Percentiles rank a stretch among this genome's conserved stretches.
Conservation (phyloP, 345 rosid species). For the Stellera chamaejasme region DNA sequence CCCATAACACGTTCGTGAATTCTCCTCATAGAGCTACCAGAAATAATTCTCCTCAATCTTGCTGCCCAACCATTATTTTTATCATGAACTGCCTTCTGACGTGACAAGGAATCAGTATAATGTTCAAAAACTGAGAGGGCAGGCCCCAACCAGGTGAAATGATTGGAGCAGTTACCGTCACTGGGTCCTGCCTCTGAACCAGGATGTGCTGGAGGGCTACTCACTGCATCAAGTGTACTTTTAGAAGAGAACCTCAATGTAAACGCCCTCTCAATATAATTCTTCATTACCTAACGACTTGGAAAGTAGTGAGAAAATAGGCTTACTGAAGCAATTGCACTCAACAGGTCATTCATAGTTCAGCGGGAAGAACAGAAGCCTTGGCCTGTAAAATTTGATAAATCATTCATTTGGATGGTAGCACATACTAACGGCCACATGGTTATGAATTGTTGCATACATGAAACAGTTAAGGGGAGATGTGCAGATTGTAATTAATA, state of each 20-base stretch:
- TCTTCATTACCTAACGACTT: constrained; percentile 67
- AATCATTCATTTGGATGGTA: too few species aligned
- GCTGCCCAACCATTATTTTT: constrained; percentile 63
- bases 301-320: constrained; percentile 11
- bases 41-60: constrained; percentile 54
- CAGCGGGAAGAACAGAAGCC: too few species aligned
- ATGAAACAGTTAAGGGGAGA: too few species aligned
- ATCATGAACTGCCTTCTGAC: constrained; percentile 29
- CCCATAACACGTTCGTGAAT: constrained; percentile 84
- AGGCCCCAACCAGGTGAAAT: constrained; percentile 47
- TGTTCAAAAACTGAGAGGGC: constrained; percentile 64
- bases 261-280: constrained; percentile 43
- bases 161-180: constrained; percentile 33
- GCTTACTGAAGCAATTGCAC: constrained; percentile 17
- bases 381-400: too few species aligned
- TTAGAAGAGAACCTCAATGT: constrained; percentile 37
- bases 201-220: constrained; percentile 34
- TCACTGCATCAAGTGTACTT: constrained; percentile 24
- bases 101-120: constrained; percentile 31
- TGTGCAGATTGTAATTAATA: too few species aligned
- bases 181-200: constrained; percentile 41
- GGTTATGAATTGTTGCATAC: too few species aligned
- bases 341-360: too few species aligned
- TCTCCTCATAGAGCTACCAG: constrained; percentile 79
- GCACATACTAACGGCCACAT: too few species aligned